A percentile compares a stretch with the other conserved stretches of the same genome.
Conservation (phyloP, 1,284 basidiomycete genomes). For the Volvariella volvacea region DNA sequence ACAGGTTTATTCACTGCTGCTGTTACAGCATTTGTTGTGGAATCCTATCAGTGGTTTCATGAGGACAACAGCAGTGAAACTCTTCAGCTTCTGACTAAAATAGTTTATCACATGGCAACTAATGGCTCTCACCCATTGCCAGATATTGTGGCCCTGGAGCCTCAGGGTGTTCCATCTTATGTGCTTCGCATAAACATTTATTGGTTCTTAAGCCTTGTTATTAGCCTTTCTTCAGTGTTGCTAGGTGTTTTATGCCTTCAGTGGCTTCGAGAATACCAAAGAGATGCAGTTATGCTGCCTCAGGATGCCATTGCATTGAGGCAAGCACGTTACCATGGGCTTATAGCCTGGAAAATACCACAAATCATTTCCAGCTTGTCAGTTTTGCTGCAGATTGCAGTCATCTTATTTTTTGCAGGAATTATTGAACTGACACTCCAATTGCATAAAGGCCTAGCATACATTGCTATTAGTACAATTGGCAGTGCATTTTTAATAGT, state of each 20-base stretch:
- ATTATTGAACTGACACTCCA: neutral
- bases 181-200: neutral
- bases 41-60: slow-evolving; percentile 1
- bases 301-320: neutral
- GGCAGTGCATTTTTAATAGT: neutral
- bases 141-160: neutral
- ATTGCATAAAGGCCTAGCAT: neutral
- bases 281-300: neutral
- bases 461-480: neutral
- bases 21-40: slow-evolving; percentile 1
- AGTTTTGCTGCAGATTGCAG: neutral
- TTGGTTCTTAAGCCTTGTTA: slow-evolving; percentile 1
- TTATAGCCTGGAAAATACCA: neutral
- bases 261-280: neutral
- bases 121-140: neutral
- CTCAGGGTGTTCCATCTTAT: neutral
- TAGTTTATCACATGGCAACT: neutral
- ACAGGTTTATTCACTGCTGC: slow-evolving; percentile 1
- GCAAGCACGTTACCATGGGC: neutral
- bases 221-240: neutral
- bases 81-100: neutral
- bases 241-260: neutral
- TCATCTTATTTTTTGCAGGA: neutral
- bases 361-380: neutral
- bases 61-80: neutral